Evolutionary conservation across 306 rosid genomes (phyloP).

Genomic region (Astragalus membranaceus): DNA sequence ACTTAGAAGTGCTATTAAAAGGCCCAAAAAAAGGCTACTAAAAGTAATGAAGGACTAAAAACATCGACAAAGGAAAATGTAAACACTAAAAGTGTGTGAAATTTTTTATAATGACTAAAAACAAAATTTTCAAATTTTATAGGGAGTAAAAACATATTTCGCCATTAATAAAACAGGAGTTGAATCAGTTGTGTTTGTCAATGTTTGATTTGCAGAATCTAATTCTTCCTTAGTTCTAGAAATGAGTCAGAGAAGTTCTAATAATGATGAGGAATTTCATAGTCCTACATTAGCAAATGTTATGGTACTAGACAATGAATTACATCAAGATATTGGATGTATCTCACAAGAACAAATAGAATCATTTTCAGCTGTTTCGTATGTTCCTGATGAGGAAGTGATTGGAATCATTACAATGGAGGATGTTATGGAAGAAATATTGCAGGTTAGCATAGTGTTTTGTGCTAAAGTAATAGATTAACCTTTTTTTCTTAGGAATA

Average conservation of each 20-base stretch:
- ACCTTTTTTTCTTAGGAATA: too few relatives aligned
- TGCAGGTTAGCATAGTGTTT: conserved; percentile 51
- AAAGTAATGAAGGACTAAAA: too few relatives aligned
- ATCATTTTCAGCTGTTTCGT: conserved; percentile 26
- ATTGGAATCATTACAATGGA: conserved; percentile 81
- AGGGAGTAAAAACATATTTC: too few relatives aligned
- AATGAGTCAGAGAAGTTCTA: conserved; percentile 16
- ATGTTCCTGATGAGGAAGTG: conserved; percentile 43
- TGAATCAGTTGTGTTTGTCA: background rate
- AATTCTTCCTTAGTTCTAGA: conserved; percentile 14
- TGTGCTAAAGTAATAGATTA: too few relatives aligned
- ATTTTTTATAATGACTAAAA: too few relatives aligned
- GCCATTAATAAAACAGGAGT: too few relatives aligned
- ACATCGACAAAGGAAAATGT: too few relatives aligned
- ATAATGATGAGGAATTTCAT: conserved; percentile 17
- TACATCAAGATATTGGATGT: background rate
- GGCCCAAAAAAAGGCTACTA: too few relatives aligned
- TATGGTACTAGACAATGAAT: conserved; percentile 20
- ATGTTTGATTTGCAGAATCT: conserved; percentile 20
- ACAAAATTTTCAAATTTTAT: too few relatives aligned
- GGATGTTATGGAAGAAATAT: conserved; percentile 76
- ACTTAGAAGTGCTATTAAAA: too few relatives aligned
- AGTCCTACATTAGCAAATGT: conserved; percentile 25
- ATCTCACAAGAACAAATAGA: conserved; percentile 26
- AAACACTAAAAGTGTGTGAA: too few relatives aligned